A percentile compares a stretch with the other conserved stretches of the same genome.
These are phyloP conservation scores for Antarctomyces pellizariae DNA, from an alignment of 495 filamentous ascomycete genomes.

Conservation along the genomic window DNA sequence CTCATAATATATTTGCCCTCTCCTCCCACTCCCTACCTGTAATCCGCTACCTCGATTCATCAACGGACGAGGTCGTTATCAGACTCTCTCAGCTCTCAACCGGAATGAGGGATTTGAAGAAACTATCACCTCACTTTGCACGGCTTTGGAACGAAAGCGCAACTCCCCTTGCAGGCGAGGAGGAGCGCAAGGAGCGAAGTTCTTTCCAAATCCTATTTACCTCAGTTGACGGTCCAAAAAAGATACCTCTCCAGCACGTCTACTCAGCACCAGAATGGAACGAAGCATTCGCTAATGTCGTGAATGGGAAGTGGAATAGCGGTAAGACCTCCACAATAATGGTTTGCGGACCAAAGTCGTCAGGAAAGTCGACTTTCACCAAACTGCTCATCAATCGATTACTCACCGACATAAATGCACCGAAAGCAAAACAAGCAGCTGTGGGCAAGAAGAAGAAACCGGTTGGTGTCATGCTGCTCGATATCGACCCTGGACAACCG, in stretches of 20 bases:
- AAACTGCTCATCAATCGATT: conserved; percentile 53
- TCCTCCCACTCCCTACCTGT: conserved; percentile 56
- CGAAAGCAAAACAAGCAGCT: conserved; percentile 8
- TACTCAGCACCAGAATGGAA: conserved; percentile 45
- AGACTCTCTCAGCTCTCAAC: conserved; percentile 23
- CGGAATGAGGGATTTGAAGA: conserved; percentile 31
- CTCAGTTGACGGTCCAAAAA: conserved; percentile 20
- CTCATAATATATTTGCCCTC: conserved; percentile 45
- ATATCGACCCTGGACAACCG: conserved; percentile 67
- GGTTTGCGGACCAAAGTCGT: conserved; percentile 57
- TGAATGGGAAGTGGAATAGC: conserved; percentile 19
- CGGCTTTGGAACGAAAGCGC: conserved; percentile 45
- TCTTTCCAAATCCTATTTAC: conserved; percentile 16
- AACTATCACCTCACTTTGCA: conserved; percentile 44
- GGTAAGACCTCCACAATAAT: conserved; percentile 22
- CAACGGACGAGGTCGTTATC: conserved; percentile 26
- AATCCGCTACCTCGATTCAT: conserved; percentile 30
- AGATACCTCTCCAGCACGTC: conserved; percentile 29
- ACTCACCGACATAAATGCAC: conserved; percentile 25
- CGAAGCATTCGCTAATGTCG: conserved; percentile 16
- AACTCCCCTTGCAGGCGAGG: conserved; percentile 8
- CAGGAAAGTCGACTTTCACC: conserved; percentile 72
- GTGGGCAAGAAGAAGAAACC: too few species aligned
- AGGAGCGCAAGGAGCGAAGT: conserved; percentile 2
- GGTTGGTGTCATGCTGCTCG: conserved; percentile 40